Conservation (phyloP, 139 green algal species). For the Auxenochlorella pyrenoidosa region DNA sequence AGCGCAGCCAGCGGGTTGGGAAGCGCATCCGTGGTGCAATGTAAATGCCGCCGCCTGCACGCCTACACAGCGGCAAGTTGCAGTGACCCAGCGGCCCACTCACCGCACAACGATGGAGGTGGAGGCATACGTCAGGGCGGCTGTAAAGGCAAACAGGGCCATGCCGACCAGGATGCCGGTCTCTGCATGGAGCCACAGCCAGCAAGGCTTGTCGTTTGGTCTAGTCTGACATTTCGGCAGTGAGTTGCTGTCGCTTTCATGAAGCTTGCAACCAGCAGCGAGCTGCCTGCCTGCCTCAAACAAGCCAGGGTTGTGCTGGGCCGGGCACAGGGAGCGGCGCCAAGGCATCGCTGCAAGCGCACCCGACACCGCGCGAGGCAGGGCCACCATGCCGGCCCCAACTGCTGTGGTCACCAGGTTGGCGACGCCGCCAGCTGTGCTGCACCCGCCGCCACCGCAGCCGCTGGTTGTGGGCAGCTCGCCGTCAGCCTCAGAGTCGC, state of each 20-base stretch:
- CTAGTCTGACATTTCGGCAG: too few species aligned
- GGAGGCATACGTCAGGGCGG: conserved; percentile 1
- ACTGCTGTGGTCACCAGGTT: conserved; percentile 32
- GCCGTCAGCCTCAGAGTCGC: not conserved
- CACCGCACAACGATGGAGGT: conserved; percentile 25
- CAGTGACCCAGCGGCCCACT: not conserved
- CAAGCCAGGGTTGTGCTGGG: too few species aligned
- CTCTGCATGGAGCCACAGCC: not conserved
- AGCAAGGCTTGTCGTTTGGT: too few species aligned
- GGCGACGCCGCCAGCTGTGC: conserved; percentile 3
- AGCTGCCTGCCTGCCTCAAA: not conserved
- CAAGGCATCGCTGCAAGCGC: not conserved
- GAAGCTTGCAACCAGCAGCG: not conserved
- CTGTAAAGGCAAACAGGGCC: conserved; percentile 13
- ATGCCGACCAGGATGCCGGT: conserved; percentile 10
- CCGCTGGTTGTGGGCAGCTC: not conserved
- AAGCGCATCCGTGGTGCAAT: not conserved
- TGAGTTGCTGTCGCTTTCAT: too few species aligned
- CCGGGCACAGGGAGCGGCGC: not conserved
- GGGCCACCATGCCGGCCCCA: conserved; percentile 18
- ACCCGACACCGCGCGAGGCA: conserved; percentile 30
- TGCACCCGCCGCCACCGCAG: not conserved
- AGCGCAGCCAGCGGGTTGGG: not conserved
- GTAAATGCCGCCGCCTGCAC: not conserved
- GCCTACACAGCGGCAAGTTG: not conserved